Conservation (phyloP, 768 basidiomycete genomes). For the Xerocomellus intermedius region DNA sequence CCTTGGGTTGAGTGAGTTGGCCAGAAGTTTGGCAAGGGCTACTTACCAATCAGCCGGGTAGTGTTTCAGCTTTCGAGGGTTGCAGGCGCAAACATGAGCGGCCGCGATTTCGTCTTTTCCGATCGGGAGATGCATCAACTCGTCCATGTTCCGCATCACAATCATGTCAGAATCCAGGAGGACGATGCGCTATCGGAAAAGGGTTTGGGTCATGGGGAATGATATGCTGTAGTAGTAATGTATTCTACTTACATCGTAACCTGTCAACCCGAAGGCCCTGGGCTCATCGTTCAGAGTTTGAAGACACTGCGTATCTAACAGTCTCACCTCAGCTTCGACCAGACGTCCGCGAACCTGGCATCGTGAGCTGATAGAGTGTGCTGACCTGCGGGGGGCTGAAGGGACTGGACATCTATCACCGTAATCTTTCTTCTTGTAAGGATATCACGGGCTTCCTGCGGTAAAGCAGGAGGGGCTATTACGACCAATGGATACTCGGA, state of each 20-base stretch:
- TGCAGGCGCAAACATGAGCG: slow-evolving; percentile 90
- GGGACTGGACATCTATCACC: slow-evolving; percentile 55
- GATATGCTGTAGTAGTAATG: background rate
- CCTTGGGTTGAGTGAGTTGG: slow-evolving; percentile 3
- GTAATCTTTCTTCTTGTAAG: slow-evolving; percentile 54
- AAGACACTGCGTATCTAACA: slow-evolving; percentile 21
- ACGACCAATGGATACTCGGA: slow-evolving; percentile 77
- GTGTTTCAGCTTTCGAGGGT: slow-evolving; percentile 78
- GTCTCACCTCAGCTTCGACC: slow-evolving; percentile 56
- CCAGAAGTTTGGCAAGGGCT: background rate
- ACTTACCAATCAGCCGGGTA: slow-evolving; percentile 87
- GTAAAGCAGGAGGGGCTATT: slow-evolving; percentile 64
- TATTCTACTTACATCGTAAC: slow-evolving; percentile 57
- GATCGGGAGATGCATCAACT: slow-evolving; percentile 54
- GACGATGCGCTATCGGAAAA: slow-evolving; percentile 58
- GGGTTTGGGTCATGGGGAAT: background rate
- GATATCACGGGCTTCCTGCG: slow-evolving; percentile 46
- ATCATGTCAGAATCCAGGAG: slow-evolving; percentile 93
- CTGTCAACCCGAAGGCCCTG: slow-evolving; percentile 59
- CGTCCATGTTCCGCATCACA: slow-evolving; percentile 79
- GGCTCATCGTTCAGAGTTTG: background rate
- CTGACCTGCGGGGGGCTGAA: slow-evolving; percentile 49
- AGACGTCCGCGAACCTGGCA: slow-evolving; percentile 58
- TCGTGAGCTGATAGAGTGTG: slow-evolving; percentile 38
- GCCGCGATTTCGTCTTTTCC: slow-evolving; percentile 79